Percentiles rank a stretch among this genome's conserved stretches.
These are phyloP conservation scores for Pleurotus giganteus DNA, from an alignment of 768 basidiomycete genomes.

Conservation along the genomic window DNA sequence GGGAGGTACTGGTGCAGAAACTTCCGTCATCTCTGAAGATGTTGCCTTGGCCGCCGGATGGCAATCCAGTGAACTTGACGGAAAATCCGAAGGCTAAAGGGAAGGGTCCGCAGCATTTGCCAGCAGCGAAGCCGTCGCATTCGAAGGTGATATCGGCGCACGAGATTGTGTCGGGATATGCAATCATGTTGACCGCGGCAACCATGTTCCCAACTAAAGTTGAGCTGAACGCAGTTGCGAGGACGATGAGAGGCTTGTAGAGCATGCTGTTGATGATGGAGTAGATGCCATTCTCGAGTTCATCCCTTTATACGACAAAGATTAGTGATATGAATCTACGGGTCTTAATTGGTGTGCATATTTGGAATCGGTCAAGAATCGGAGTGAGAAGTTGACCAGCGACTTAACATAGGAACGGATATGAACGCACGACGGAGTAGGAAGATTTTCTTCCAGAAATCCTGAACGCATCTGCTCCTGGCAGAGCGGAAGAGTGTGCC, in stretches of 20 bases:
- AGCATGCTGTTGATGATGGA: neutral
- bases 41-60: neutral
- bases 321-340: too few relatives aligned
- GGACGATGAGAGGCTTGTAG: neutral
- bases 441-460: too few relatives aligned
- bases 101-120: neutral
- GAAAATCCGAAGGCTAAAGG: neutral
- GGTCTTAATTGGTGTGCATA: too few relatives aligned
- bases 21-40: neutral
- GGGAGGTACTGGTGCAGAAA: neutral
- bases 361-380: too few relatives aligned
- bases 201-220: neutral
- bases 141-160: neutral
- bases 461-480: too few relatives aligned
- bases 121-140: slow-evolving; percentile 5
- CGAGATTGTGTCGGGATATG: neutral
- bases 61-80: neutral
- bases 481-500: too few relatives aligned
- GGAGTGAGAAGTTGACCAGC: too few relatives aligned
- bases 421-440: too few relatives aligned
- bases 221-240: neutral
- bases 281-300: neutral
- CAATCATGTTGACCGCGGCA: neutral
- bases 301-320: too few relatives aligned
- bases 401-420: too few relatives aligned